Conservation (phyloP, 345 rosid species). For the Cardiospermum halicacabum region DNA sequence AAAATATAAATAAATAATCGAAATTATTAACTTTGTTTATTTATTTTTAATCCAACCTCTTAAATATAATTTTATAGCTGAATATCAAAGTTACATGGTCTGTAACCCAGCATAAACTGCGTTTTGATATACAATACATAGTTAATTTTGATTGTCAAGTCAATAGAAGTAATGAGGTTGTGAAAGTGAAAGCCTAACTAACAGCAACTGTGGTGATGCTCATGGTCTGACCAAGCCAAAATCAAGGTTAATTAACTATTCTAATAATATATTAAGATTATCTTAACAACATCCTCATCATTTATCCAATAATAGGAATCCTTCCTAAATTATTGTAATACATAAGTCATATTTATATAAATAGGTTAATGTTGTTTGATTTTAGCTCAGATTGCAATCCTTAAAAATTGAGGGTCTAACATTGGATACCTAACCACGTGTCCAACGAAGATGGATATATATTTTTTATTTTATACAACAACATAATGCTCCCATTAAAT, state of each 20-base stretch:
- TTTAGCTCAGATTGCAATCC: not conserved
- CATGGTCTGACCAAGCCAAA: constrained; percentile 12
- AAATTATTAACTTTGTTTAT: too few relatives aligned
- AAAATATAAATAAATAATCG: too few relatives aligned
- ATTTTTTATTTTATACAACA: not conserved
- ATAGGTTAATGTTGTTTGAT: not conserved
- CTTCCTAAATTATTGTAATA: not conserved
- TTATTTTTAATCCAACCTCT: too few relatives aligned
- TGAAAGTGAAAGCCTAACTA: constrained; percentile 26
- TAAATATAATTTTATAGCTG: too few relatives aligned
- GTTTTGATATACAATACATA: too few relatives aligned
- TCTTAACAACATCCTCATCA: not conserved
- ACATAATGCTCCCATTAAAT: not conserved
- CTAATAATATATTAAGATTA: too few relatives aligned
- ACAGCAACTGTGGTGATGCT: constrained; percentile 9
- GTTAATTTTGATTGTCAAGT: too few relatives aligned
- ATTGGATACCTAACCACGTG: constrained; percentile 21
- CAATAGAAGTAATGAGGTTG: not conserved
- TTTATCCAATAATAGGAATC: constrained; percentile 11
- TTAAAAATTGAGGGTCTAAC: constrained; percentile 7
- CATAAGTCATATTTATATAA: not conserved
- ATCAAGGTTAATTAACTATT: not conserved
- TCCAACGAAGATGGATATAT: not conserved
- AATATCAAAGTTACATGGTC: too few relatives aligned
- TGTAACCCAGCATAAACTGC: too few relatives aligned